Base-by-base conservation (phyloP, 192 early-diverging fungal genomes). In the Diversispora epigaea region DNA sequence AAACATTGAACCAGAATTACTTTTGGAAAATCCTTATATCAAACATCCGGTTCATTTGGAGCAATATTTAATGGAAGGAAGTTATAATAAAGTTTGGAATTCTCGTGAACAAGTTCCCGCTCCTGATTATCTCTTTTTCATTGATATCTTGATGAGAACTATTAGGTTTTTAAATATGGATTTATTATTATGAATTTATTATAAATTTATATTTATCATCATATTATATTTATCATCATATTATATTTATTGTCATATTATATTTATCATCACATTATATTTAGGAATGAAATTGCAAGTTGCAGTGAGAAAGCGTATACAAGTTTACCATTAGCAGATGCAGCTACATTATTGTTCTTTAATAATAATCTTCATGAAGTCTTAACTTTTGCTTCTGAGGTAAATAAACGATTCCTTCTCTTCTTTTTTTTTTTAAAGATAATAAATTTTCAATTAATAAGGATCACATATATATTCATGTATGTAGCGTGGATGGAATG, bases 1-100 rank as follows among this genome's bases (percentile, higher is more conserved):
- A 72, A 86, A 86, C 69, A 93, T 99, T 72, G 93, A 94, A 61
- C 87, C 91, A 17, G 87, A 91, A 41, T 91, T 94, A 79, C 80
- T 97, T 15, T 85, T 88, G 54, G 84, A 79, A 73, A 97, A 95
- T 81, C 79, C 89, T 44, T 94, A 89, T 70, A 95, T 99, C 79
- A 91, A 92, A 69, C 94, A 97, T 77, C 93, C 97, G 3, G 85
- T 99, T 60, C 88, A 94, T 81, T 85, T 99, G 68, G 97, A 99
- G 82, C 97, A 97, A 84, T 93, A 91, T 57, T 82, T 99, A 78
- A 99, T 98, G 96, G 97, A 98, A 80, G 96, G 97, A 21, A 93
- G 90, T 77, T 99, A 98, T 82, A 97, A 96, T 82, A 92, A 93
- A 74, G 95, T 99, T 50, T 98, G 96, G 96, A 92, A 93, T 80